Conservation (phyloP, 176 grass and related monocot genomes). For the Bromus sterilis region DNA sequence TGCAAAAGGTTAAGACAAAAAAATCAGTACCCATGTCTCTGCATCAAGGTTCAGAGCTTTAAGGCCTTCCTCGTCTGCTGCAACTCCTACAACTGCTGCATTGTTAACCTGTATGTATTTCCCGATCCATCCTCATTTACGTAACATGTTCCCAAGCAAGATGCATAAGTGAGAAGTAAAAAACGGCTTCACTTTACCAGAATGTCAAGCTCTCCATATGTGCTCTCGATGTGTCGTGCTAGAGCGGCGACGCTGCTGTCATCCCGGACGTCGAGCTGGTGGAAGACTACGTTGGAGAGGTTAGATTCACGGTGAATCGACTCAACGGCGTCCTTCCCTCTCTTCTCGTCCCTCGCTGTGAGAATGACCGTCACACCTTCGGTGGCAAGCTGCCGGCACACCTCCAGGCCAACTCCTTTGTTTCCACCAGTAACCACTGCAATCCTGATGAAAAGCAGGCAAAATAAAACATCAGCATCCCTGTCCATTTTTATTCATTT, state of each 20-base stretch:
- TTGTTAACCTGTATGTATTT: conserved; percentile 56
- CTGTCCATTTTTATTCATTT: not conserved
- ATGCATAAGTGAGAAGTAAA: not conserved
- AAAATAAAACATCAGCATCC: not conserved
- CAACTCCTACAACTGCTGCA: conserved; percentile 44
- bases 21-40: conserved; percentile 29
- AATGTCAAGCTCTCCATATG: conserved; percentile 66
- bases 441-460: conserved; percentile 14
- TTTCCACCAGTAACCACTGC: conserved; percentile 71
- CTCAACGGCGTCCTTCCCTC: conserved; percentile 29
- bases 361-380: conserved; percentile 47
- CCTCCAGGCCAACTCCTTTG: conserved; percentile 56
- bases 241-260: conserved; percentile 26
- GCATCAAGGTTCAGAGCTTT: conserved; percentile 57
- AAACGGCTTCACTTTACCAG: conserved; percentile 19
- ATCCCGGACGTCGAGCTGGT: conserved; percentile 55
- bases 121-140: not conserved
- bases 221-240: conserved; percentile 18
- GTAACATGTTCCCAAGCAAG: not conserved
- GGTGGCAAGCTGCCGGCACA: conserved; percentile 42
- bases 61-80: conserved; percentile 40
- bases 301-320: conserved; percentile 19
- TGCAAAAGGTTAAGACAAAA: not conserved
- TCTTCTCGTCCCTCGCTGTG: conserved; percentile 60
- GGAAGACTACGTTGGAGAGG: conserved; percentile 45